Evolutionary conservation across 192 early-diverging fungal species (phyloP).

Genomic region (Allomyces macrogynus): DNA sequence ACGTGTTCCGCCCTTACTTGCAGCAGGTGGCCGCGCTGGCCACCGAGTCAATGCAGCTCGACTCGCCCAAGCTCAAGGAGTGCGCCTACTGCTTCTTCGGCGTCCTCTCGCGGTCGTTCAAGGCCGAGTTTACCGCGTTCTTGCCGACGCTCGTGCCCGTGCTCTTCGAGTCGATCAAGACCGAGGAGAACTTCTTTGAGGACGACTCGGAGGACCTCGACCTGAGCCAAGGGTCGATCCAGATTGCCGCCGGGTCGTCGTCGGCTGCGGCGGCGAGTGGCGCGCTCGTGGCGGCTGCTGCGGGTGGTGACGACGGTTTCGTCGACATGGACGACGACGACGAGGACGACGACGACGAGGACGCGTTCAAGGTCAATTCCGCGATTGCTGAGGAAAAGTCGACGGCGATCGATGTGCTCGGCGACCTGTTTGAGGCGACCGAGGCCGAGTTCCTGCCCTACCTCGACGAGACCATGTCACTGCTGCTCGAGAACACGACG

Average conservation of each 20-base stretch:
- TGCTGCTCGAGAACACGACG: conserved; percentile 10
- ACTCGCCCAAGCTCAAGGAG: conserved; percentile 54
- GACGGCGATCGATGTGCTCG: conserved; percentile 18
- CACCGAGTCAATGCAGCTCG: conserved; percentile 52
- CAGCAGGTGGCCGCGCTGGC: conserved; percentile 54
- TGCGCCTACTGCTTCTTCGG: conserved; percentile 76
- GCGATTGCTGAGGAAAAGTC: conserved; percentile 28
- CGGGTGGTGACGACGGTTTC: not conserved
- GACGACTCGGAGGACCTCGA: conserved; percentile 2
- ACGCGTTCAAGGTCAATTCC: conserved; percentile 8
- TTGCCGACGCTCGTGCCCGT: conserved; percentile 56
- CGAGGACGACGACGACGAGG: conserved; percentile 12
- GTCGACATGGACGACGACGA: conserved; percentile 10
- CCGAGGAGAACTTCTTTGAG: conserved; percentile 37
- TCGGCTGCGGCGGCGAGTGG: not conserved
- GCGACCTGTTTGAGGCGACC: conserved; percentile 21
- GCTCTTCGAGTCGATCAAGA: conserved; percentile 53
- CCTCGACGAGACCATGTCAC: conserved; percentile 12
- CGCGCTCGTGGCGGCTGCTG: not conserved
- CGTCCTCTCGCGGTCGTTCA: conserved; percentile 60
- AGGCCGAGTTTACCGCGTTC: conserved; percentile 65
- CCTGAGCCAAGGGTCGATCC: not conserved
- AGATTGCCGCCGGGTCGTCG: not conserved
- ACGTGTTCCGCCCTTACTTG: conserved; percentile 55
- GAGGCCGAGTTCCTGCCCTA: conserved; percentile 16